Base-by-base conservation (phyloP, 2,329 filamentous ascomycete genomes). In the Trichophyton benhamiae region DNA sequence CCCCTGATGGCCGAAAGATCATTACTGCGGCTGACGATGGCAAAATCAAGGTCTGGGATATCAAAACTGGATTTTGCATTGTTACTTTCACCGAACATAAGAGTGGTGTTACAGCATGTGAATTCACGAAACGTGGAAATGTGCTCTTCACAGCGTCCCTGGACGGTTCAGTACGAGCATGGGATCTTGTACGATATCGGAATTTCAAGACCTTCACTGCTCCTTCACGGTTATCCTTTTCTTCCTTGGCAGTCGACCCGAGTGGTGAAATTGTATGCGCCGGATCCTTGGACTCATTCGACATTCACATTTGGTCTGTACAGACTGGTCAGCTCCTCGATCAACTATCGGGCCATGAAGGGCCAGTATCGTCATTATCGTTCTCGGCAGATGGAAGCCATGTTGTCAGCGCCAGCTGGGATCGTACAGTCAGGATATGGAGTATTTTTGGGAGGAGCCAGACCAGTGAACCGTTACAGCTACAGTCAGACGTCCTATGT, bases 161-260 rank as follows among this genome's bases (percentile, higher is more conserved):
- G 52, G 94, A 99, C 72, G 94, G 94, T 8, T 97, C 92, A 1
- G 83, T 99, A 63, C 81, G 94, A 73, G 94, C 94, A 0, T 99
- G 95, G 91, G 94, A 99, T 79, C 77, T 99, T 60, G 89, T 97
- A 64, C 83, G 94, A 64, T 99, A 96, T 76, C 86, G 94, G 67
- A 99, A 97, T 75, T 99, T 99, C 78, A 83, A 91, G 67, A 97
- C 95, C 0, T 99, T 99, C 69, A 97, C 94, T 11, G 92, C 94
- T 1, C 91, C 94, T 0, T 91, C 89, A 36, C 82, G 92, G 61
- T 78, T 97, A 27, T 95, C 91, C 0, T 99, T 97, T 75, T 92
- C 91, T 15, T 95, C 89, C 62, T 82, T 99, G 72, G 91, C 94
- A 0, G 91, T 97, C n/a, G 95, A 99, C 67, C 91, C 94, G 0